Percentiles rank a stretch among this genome's conserved stretches.
Evolutionary conservation across 345 rosid genomes (phyloP).

Genomic region (Erysimum cheiranthoides): DNA sequence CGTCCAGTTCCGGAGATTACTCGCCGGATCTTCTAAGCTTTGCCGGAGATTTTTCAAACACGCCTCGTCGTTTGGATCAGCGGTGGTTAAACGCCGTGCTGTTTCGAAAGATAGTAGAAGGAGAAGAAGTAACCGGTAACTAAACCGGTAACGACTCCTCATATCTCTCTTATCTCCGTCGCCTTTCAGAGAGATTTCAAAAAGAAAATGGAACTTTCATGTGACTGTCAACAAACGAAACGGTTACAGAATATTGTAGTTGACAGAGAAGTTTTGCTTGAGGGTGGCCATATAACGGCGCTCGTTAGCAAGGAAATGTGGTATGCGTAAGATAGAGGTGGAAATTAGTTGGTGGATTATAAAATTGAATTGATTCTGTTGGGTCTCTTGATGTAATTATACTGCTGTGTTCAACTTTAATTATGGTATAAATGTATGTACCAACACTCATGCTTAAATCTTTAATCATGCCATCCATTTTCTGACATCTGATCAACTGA

Average conservation of each 20-base stretch:
- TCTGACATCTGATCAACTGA: no score
- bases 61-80: slow-evolving; percentile 82
- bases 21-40: slow-evolving; percentile 67
- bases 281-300: slow-evolving; percentile 23
- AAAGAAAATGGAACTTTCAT: slow-evolving; percentile 32
- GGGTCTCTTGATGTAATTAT: not conserved
- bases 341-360: not conserved
- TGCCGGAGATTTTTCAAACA: slow-evolving; percentile 63
- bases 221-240: slow-evolving; percentile 30
- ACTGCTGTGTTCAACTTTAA: no score
- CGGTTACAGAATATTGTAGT: slow-evolving; percentile 33
- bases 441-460: not conserved
- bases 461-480: slow-evolving; percentile 17
- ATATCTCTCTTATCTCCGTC: slow-evolving; percentile 16
- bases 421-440: no score
- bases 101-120: slow-evolving; percentile 44
- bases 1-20: slow-evolving; percentile 85
- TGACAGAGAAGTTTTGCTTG: not conserved
- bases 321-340: slow-evolving; percentile 26
- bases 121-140: slow-evolving; percentile 43
- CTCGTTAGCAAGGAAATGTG: not conserved
- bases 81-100: slow-evolving; percentile 41
- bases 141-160: slow-evolving; percentile 49
- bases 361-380: slow-evolving; percentile 19
- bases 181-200: slow-evolving; percentile 12